Evolutionary conservation across 805 yeast genomes (phyloP).

Genomic region (Candida andamanensis): DNA sequence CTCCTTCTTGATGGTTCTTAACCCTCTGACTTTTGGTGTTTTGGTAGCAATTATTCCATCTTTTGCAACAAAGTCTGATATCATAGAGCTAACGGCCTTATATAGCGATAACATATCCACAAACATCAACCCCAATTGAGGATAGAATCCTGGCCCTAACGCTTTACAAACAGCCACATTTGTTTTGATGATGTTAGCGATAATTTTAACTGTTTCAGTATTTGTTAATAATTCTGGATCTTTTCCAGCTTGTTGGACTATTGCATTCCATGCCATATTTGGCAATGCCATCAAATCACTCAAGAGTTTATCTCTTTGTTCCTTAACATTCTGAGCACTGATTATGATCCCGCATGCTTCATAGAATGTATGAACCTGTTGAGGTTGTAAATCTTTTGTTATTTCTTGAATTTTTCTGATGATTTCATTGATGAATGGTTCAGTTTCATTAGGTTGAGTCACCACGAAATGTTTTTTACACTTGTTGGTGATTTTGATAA

Average conservation of each 20-base stretch:
- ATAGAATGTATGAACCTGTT: slow-evolving; percentile 95
- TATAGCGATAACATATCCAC: slow-evolving; percentile 86
- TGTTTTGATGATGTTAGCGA: slow-evolving; percentile 91
- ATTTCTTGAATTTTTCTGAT: slow-evolving; percentile 76
- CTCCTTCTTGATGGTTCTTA: slow-evolving; percentile 95
- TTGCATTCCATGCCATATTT: slow-evolving; percentile 89
- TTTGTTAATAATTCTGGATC: slow-evolving; percentile 76
- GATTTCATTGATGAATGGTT: slow-evolving; percentile 89
- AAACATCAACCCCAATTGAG: slow-evolving; percentile 83
- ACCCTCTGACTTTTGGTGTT: slow-evolving; percentile 90
- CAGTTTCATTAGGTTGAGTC: slow-evolving; percentile 76
- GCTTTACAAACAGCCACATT: slow-evolving; percentile 94
- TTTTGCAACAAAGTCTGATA: slow-evolving; percentile 68
- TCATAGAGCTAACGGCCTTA: slow-evolving; percentile 82
- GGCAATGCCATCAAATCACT: slow-evolving; percentile 84
- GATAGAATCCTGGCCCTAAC: slow-evolving; percentile 83
- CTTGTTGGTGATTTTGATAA: slow-evolving; percentile 89
- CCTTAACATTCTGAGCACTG: slow-evolving; percentile 73
- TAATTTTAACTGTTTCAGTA: slow-evolving; percentile 82
- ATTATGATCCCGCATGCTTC: slow-evolving; percentile 95
- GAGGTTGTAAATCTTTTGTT: slow-evolving; percentile 91
- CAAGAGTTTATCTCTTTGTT: slow-evolving; percentile 65
- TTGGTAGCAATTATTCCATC: slow-evolving; percentile 90
- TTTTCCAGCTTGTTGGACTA: slow-evolving; percentile 76
- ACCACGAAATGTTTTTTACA: slow-evolving; percentile 94